phyloP scores from a whole-genome alignment of 2,329 filamentous ascomycete species.

The Trichoderma endophyticum region DNA sequence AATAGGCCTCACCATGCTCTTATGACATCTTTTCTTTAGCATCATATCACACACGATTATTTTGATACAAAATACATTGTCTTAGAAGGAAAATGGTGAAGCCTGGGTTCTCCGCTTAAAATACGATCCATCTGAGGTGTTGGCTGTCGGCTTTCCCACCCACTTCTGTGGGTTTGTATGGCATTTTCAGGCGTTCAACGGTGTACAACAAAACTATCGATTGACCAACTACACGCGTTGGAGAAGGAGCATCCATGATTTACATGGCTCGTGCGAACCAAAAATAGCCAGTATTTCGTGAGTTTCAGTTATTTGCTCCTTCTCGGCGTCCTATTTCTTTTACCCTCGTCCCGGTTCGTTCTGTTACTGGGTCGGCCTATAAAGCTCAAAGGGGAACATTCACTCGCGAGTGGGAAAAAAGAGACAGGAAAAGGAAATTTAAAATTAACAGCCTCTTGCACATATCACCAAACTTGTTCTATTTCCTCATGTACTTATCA shows the following conservation, averaged over 20 bases:
- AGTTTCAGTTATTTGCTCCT: background rate
- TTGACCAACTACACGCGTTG: background rate
- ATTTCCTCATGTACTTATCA: slow-evolving; percentile 23
- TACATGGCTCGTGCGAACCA: background rate
- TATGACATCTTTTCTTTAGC: background rate
- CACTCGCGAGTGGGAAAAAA: background rate
- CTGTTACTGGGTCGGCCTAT: background rate
- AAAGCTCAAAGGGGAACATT: background rate
- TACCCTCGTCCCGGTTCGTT: background rate
- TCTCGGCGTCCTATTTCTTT: background rate
- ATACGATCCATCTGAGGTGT: background rate
- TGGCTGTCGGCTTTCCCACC: background rate
- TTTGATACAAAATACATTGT: background rate
- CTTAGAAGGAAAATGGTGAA: background rate
- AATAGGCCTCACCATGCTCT: slow-evolving; percentile 27
- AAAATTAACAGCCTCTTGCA: background rate
- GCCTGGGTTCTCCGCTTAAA: background rate
- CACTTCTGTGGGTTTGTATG: background rate
- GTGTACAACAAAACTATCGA: slow-evolving; percentile 14
- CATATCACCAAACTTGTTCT: slow-evolving; percentile 12
- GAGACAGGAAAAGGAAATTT: background rate
- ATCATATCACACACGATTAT: background rate
- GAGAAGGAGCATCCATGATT: background rate
- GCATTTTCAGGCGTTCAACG: slow-evolving; percentile 17
- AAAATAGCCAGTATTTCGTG: background rate